These are phyloP conservation scores for Myotisia sp. DNA, from an alignment of 2,329 filamentous ascomycete genomes.

Conservation along the genomic window DNA sequence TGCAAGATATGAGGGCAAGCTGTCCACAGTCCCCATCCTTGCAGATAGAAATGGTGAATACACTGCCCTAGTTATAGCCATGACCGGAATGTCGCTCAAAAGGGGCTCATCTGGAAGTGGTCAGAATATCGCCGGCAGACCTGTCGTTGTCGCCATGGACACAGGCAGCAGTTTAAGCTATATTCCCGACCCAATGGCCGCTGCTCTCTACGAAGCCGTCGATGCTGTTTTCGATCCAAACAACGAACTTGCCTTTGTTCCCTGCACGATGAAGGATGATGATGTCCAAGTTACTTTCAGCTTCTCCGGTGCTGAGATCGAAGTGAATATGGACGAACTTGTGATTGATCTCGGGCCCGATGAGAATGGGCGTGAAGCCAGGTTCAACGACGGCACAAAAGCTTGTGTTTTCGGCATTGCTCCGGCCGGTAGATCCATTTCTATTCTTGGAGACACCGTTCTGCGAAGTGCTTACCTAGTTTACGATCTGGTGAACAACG, in stretches of 20 bases:
- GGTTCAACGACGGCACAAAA: constrained; percentile 39
- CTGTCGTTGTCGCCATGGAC: constrained; percentile 54
- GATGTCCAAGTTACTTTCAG: constrained; percentile 39
- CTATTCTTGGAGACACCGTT: constrained; percentile 60
- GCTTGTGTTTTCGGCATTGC: constrained; percentile 56
- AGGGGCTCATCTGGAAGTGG: constrained; percentile 13
- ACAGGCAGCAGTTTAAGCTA: constrained; percentile 55
- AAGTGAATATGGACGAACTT: constrained; percentile 43
- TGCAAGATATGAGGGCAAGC: constrained; percentile 46
- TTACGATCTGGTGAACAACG: constrained; percentile 57
- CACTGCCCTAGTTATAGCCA: constrained; percentile 53
- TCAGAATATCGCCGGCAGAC: constrained; percentile 10
- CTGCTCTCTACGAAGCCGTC: constrained; percentile 44
- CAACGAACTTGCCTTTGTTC: constrained; percentile 38
- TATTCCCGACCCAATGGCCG: constrained; percentile 40
- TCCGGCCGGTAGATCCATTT: constrained; percentile 41
- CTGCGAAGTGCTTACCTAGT: constrained; percentile 61
- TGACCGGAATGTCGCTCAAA: constrained; percentile 43
- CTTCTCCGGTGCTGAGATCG: constrained; percentile 40
- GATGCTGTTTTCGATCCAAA: constrained; percentile 43
- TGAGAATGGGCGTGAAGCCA: constrained; percentile 34
- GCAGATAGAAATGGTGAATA: constrained; percentile 35
- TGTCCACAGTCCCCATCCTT: constrained; percentile 56
- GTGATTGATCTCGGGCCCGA: constrained; percentile 44
- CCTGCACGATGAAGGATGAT: constrained; percentile 36